Conservation (phyloP, 768 basidiomycete species). For the Pholiota molesta region DNA sequence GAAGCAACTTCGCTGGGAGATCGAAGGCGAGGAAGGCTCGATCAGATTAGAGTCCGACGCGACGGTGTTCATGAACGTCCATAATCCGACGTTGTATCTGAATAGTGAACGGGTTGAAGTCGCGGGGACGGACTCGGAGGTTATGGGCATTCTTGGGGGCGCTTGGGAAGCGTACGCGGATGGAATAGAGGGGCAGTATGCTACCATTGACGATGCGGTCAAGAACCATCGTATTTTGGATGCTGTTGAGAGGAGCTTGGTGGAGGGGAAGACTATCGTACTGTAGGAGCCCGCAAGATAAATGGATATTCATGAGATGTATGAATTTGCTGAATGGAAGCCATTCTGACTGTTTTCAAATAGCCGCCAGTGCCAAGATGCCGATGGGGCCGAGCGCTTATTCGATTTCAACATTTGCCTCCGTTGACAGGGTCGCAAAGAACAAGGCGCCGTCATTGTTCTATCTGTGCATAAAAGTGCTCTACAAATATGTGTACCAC, state of each 20-base stretch:
- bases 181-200: constrained; percentile 2
- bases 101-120: constrained; percentile 32
- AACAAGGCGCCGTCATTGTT: too few species aligned
- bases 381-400: not conserved
- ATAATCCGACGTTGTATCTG: constrained; percentile 30
- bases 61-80: constrained; percentile 11
- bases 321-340: too few species aligned
- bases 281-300: not conserved
- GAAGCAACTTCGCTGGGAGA: constrained; percentile 32
- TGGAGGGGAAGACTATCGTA: constrained; percentile 9
- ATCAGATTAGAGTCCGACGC: constrained; percentile 15
- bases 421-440: too few species aligned
- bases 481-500: too few species aligned
- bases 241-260: constrained; percentile 14
- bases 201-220: constrained; percentile 19
- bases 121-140: constrained; percentile 7
- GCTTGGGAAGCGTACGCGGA: constrained; percentile 11
- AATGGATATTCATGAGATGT: too few species aligned
- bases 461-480: too few species aligned
- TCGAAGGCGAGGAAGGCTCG: constrained; percentile 36
- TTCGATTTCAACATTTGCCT: not conserved
- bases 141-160: constrained; percentile 3
- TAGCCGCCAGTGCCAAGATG: too few species aligned
- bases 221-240: constrained; percentile 11
- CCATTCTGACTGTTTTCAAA: too few species aligned